phyloP scores from a whole-genome alignment of 1,284 basidiomycete species.

The Irpex lacteus region DNA sequence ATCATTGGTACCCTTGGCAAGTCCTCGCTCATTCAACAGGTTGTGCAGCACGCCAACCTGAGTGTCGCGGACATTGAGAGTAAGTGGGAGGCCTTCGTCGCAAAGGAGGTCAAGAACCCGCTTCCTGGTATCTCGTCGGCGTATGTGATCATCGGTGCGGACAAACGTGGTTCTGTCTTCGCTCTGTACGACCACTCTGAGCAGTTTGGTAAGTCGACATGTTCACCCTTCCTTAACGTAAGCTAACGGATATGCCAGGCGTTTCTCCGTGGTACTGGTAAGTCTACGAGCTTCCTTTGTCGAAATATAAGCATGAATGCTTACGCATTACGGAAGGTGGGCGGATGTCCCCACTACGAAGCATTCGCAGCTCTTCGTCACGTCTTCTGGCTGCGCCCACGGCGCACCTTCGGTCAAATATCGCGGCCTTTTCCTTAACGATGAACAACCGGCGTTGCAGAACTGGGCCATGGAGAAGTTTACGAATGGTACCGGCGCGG shows the following conservation, averaged over 20 bases:
- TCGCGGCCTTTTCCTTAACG: slow-evolving; percentile 59
- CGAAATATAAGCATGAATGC: neutral
- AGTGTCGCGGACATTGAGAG: slow-evolving; percentile 57
- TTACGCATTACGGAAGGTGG: slow-evolving; percentile 42
- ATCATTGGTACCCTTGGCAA: slow-evolving; percentile 67
- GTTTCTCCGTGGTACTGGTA: slow-evolving; percentile 68
- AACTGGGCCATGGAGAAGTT: slow-evolving; percentile 66
- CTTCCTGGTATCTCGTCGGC: slow-evolving; percentile 56
- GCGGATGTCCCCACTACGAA: slow-evolving; percentile 62
- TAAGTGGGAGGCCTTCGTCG: slow-evolving; percentile 62
- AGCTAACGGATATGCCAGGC: slow-evolving; percentile 29
- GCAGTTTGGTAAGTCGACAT: slow-evolving; percentile 54
- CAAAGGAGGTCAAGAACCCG: slow-evolving; percentile 51
- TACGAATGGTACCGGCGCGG: slow-evolving; percentile 58
- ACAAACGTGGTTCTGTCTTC: slow-evolving; percentile 67
- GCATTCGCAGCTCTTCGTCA: slow-evolving; percentile 48
- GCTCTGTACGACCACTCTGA: slow-evolving; percentile 71
- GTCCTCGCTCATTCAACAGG: slow-evolving; percentile 52
- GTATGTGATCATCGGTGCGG: slow-evolving; percentile 65
- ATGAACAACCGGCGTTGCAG: slow-evolving; percentile 35
- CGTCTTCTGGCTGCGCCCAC: slow-evolving; percentile 54
- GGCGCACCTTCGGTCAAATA: slow-evolving; percentile 70
- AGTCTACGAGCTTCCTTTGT: slow-evolving; percentile 14
- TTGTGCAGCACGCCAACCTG: slow-evolving; percentile 51
- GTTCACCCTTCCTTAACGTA: neutral